These are phyloP conservation scores for Neurospora intermedia DNA, from an alignment of 495 filamentous ascomycete species.

Conservation along the genomic window DNA sequence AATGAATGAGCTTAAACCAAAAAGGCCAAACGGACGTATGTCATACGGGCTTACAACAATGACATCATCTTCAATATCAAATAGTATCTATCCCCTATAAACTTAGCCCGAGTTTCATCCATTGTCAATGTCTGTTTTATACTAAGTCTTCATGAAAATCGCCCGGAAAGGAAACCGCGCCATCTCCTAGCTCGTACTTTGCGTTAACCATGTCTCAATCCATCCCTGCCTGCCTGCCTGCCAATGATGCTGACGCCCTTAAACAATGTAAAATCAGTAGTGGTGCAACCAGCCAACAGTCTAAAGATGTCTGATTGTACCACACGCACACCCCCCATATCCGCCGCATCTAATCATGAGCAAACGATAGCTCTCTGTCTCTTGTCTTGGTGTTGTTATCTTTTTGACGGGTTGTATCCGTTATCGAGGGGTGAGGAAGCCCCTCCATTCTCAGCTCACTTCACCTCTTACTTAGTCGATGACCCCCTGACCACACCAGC, in stretches of 20 bases:
- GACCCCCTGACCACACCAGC: slow-evolving; percentile 50
- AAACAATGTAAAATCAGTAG: slow-evolving; percentile 10
- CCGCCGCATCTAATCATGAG: neutral
- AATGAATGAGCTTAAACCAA: neutral
- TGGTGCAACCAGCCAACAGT: slow-evolving; percentile 6
- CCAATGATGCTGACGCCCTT: slow-evolving; percentile 13
- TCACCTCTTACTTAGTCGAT: slow-evolving; percentile 33
- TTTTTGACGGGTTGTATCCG: neutral
- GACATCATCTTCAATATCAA: neutral
- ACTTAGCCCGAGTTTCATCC: neutral
- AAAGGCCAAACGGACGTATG: neutral
- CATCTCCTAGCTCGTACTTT: neutral
- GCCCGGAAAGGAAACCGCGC: neutral
- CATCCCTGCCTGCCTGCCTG: neutral
- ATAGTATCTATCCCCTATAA: neutral
- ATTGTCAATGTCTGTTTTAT: neutral
- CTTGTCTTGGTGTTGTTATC: neutral
- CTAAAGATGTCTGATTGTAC: slow-evolving; percentile 3
- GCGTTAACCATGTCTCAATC: neutral
- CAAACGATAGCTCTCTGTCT: neutral
- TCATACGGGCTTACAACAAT: neutral
- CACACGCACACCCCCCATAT: neutral
- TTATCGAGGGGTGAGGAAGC: neutral
- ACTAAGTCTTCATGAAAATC: neutral
- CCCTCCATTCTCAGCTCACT: slow-evolving; percentile 13